phyloP scores from a whole-genome alignment of 78 protist genomes.

The Dictyostelium brefeldianum region DNA sequence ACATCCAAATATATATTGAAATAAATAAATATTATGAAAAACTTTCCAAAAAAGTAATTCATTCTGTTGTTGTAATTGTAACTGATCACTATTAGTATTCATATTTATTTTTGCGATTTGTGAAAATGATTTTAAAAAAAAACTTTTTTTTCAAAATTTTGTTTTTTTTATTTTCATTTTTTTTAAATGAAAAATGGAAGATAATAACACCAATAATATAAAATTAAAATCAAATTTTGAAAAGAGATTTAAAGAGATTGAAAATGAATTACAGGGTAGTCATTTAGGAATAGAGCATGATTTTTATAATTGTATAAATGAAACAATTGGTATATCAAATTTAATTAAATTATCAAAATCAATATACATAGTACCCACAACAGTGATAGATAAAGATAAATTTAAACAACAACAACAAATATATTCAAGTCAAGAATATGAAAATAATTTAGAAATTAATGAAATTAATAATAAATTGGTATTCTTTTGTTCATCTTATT shows the following conservation, averaged over 20 bases:
- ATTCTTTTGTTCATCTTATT: conserved; percentile 28
- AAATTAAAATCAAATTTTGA: conserved; percentile 7
- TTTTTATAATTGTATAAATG: background rate
- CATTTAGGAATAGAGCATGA: conserved; percentile 31
- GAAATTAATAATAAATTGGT: background rate
- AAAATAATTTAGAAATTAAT: background rate
- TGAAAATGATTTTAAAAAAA: too few relatives aligned
- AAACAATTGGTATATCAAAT: conserved; percentile 14
- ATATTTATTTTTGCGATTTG: too few relatives aligned
- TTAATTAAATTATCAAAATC: background rate
- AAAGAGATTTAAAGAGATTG: conserved; percentile 4
- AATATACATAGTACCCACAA: background rate
- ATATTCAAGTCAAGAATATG: background rate
- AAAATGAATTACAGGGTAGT: conserved; percentile 26
- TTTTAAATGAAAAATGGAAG: background rate
- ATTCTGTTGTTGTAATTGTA: too few relatives aligned
- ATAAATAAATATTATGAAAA: too few relatives aligned
- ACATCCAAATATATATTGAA: too few relatives aligned
- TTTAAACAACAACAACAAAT: background rate
- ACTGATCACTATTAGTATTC: too few relatives aligned
- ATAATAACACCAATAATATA: conserved; percentile 32
- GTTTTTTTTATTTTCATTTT: background rate
- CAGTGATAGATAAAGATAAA: background rate
- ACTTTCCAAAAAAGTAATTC: too few relatives aligned
- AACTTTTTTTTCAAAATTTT: too few relatives aligned